Percentiles rank a stretch among this genome's conserved stretches.
Evolutionary conservation across 305 asterid species (phyloP).

Genomic region (Fraxinus latifolia): DNA sequence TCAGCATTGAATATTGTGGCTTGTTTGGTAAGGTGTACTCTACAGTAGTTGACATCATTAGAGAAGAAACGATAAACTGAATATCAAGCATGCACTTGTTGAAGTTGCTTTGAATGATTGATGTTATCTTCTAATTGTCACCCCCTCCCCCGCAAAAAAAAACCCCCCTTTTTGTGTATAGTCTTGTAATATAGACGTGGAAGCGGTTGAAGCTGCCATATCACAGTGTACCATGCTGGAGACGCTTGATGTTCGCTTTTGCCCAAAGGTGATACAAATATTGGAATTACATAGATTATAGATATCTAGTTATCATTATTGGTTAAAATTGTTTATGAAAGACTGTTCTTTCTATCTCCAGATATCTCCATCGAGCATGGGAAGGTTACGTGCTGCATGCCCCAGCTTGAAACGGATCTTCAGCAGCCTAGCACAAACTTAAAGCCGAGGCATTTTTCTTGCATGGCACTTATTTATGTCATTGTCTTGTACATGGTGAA

Average conservation of each 20-base stretch:
- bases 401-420: slow-evolving; percentile 84
- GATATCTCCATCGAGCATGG: slow-evolving; percentile 71
- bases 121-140: not conserved
- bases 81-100: not conserved
- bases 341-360: slow-evolving; percentile 17
- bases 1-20: not conserved
- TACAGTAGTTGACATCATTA: not conserved
- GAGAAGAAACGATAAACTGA: not conserved
- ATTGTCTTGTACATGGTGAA: slow-evolving; percentile 20
- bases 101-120: not conserved
- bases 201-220: slow-evolving; percentile 75
- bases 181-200: slow-evolving; percentile 84
- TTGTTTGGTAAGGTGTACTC: not conserved
- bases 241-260: slow-evolving; percentile 92
- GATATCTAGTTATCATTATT: not conserved
- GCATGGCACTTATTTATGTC: slow-evolving; percentile 1
- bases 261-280: slow-evolving; percentile 58
- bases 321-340: not conserved
- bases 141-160: not conserved
- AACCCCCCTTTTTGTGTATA: slow-evolving; percentile 1
- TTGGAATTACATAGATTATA: not conserved
- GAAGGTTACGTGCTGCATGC: slow-evolving; percentile 57
- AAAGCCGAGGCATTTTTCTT: not conserved
- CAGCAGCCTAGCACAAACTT: slow-evolving; percentile 58
- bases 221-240: slow-evolving; percentile 66